Base-by-base conservation (phyloP, 768 basidiomycete species). In the Amanita rimosa region DNA sequence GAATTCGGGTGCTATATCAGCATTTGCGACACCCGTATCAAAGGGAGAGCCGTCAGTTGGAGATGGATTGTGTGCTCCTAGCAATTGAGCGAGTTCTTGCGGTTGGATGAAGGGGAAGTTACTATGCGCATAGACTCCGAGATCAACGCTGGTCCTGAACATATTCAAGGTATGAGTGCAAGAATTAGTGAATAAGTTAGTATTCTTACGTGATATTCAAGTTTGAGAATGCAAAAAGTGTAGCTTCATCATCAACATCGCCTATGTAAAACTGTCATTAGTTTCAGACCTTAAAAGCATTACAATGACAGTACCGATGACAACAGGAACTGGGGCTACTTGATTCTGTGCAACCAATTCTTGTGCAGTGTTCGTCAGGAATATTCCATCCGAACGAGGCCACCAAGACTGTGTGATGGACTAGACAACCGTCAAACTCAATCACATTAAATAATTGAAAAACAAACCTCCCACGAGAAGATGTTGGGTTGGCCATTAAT, bases 241-340 rank as follows among this genome's bases (percentile, higher is more conserved):
- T 76, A 4, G 76, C 78, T 56, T 81, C 79, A 48, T 81, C 79
- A 34, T 78, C 76, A 52, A 67, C 69, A 52, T 76, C 69, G 21
- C 73, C 73, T 67, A 45, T 29, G 11, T 43, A 13, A n/a, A 27
- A 17, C n/a, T 9, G 38, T 29, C 13, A 29, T 21, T 14, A 17
- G 17, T 11, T 19, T 26, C 22, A 24, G n/a, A 9, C 5, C 3
- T 19, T 19, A 16, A 8, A n/a, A 21, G 3, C 6, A 11, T 24
- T n/a, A 7, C 14, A n/a, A 19, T 1, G 26, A 46, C 51, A n/a
- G 40, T n/a, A 66, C 72, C 72, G 1, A 59, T 71, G 10, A 79
- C 62, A 51, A 77, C 66, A 0, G 75, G 76, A 1, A 80, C 62
- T 43, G 69, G 66, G 1, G 75, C 68, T 1, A 78, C 67, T 33